Evolutionary conservation across 495 filamentous ascomycete species (phyloP), one percentile per base, ranked within the genome.

Genomic region (Podospora bellae-mahoneyi): DNA sequence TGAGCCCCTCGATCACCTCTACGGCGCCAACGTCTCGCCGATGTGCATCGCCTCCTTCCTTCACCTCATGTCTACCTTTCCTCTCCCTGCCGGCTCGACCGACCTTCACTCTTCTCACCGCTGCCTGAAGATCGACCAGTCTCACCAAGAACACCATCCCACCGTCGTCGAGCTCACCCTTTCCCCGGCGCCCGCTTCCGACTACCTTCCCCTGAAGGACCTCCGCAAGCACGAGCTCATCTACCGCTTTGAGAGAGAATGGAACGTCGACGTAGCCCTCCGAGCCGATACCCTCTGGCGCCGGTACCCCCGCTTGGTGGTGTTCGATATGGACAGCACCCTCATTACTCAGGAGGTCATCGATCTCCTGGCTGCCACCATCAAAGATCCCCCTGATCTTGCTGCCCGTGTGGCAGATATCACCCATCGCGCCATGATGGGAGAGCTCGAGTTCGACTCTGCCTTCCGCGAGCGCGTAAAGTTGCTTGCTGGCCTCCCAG

Each of bases 281-380:
- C 89, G 93, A 75, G 71, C 73, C 59, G 90, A 93, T 68, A 85
- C 82, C 34, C 82, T 92, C n/a, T 92, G 88, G 81, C 85, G 90
- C 56, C 84, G 87, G 26, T 85, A 93, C 75, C 91, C 92, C 74
- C 88, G 91, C 2, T 81, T 99, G 5, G 93, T 91, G 2, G 88
- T 96, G 28, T 99, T 99, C 72, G 95, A 99, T 75, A 99, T 99
- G 95, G 95, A 99, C 78, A 93, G 90, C 68, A 99, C 95, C 0
- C 84, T 99, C 66, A 97, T 99, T 71, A 87, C 94, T 66, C 92
- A 99, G 75, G 95, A 99, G 81, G 92, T 96, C 26, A 97, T 99
- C 73, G 95, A 99, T 73, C 88, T 97, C 73, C 89, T 99, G 65
- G 95, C 95, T 23, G 87, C 88, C 44, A 88, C 88, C 34, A 87